phyloP scores from a whole-genome alignment of 1,284 basidiomycete genomes.

The Tylopilus sp. region DNA sequence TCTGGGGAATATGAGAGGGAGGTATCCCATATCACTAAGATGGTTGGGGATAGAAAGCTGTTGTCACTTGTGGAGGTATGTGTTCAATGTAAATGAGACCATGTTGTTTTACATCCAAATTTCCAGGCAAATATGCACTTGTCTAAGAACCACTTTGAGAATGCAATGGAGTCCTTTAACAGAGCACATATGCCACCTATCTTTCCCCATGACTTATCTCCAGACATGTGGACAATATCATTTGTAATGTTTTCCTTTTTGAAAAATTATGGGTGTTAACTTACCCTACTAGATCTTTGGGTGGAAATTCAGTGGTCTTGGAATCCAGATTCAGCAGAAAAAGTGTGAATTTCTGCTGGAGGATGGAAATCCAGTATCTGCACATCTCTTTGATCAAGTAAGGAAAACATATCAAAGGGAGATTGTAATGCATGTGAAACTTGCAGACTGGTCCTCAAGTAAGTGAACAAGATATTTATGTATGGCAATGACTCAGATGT shows the following conservation, averaged over 20 bases:
- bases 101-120: background rate
- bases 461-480: background rate
- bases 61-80: conserved; percentile 6
- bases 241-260: conserved; percentile 1
- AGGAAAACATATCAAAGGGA: conserved; percentile 4
- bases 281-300: conserved; percentile 1
- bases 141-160: background rate
- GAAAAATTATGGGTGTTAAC: background rate
- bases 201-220: conserved; percentile 7
- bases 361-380: background rate
- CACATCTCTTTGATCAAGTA: conserved; percentile 1
- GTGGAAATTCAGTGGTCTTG: conserved; percentile 8
- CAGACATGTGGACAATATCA: conserved; percentile 8
- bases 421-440: conserved; percentile 7
- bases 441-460: conserved; percentile 6
- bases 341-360: conserved; percentile 6
- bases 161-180: conserved; percentile 1
- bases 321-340: conserved; percentile 8
- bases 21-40: background rate
- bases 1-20: background rate
- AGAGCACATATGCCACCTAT: conserved; percentile 3
- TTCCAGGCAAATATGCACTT: conserved; percentile 8
- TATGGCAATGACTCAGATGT: background rate
- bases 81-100: background rate
- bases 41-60: background rate